Percentiles rank a stretch among this genome's conserved stretches.
phyloP scores from a whole-genome alignment of 768 basidiomycete species.

The Hemileccinum rubropunctum region DNA sequence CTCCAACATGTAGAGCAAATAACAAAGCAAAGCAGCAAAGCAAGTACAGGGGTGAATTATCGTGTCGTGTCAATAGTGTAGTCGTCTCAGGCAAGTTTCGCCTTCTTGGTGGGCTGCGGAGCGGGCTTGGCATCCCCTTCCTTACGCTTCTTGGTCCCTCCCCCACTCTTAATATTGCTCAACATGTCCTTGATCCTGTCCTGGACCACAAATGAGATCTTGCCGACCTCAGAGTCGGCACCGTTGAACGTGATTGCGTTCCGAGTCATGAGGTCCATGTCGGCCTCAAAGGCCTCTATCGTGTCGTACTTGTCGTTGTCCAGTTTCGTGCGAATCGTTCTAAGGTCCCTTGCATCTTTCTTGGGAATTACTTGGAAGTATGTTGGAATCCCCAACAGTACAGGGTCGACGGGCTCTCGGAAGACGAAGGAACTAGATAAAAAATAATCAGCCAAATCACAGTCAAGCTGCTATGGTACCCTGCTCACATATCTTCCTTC shows the following conservation, averaged over 20 bases:
- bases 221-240: slow-evolving; percentile 73
- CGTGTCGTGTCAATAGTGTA: slow-evolving; percentile 21
- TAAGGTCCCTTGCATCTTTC: slow-evolving; percentile 85
- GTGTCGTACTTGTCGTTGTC: slow-evolving; percentile 81
- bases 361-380: slow-evolving; percentile 85
- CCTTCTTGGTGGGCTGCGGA: slow-evolving; percentile 67
- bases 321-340: slow-evolving; percentile 76
- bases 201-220: slow-evolving; percentile 48
- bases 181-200: slow-evolving; percentile 55
- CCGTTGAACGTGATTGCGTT: slow-evolving; percentile 93
- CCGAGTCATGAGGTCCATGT: slow-evolving; percentile 81
- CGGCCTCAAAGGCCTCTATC: slow-evolving; percentile 76
- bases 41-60: slow-evolving; percentile 32
- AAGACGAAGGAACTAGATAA: slow-evolving; percentile 66
- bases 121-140: slow-evolving; percentile 59
- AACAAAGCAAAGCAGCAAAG: slow-evolving; percentile 33
- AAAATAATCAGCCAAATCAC: not conserved
- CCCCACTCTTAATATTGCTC: slow-evolving; percentile 39
- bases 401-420: slow-evolving; percentile 86
- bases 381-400: slow-evolving; percentile 75
- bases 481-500: slow-evolving; percentile 63
- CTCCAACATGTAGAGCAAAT: slow-evolving; percentile 13
- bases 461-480: too few species aligned
- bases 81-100: slow-evolving; percentile 50
- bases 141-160: slow-evolving; percentile 67